Conservation (phyloP, 2,329 filamentous ascomycete species). For the Hypocrella siamensis region DNA sequence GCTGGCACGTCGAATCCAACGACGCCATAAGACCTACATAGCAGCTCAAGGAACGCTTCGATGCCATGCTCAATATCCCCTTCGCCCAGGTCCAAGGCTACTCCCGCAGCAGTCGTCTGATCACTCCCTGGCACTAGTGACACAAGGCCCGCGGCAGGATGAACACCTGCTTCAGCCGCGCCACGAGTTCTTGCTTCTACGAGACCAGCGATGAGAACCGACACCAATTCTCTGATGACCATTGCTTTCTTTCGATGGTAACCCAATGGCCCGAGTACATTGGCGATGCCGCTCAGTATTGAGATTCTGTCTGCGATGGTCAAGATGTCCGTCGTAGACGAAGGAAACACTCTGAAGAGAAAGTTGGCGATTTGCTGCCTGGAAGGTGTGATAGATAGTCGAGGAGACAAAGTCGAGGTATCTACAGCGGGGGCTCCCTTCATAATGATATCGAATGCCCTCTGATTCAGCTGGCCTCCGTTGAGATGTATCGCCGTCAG, state of each 20-base stretch:
- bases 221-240: slow-evolving; percentile 72
- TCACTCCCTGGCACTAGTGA: slow-evolving; percentile 44
- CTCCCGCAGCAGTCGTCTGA: slow-evolving; percentile 32
- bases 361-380: slow-evolving; percentile 49
- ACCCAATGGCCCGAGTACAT: slow-evolving; percentile 67
- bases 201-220: slow-evolving; percentile 66
- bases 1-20: slow-evolving; percentile 29
- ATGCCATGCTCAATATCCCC: slow-evolving; percentile 51
- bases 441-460: slow-evolving; percentile 49
- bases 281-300: slow-evolving; percentile 71
- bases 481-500: slow-evolving; percentile 50
- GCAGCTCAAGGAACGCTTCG: slow-evolving; percentile 43
- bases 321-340: slow-evolving; percentile 47
- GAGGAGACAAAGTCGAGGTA: slow-evolving; percentile 34
- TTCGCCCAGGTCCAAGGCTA: slow-evolving; percentile 42
- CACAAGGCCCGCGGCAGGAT: slow-evolving; percentile 77
- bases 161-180: slow-evolving; percentile 89
- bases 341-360: slow-evolving; percentile 56
- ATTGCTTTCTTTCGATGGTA: slow-evolving; percentile 83
- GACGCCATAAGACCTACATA: slow-evolving; percentile 51
- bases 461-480: slow-evolving; percentile 44
- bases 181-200: slow-evolving; percentile 84
- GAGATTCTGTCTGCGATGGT: slow-evolving; percentile 62
- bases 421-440: slow-evolving; percentile 38
- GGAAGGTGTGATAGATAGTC: slow-evolving; percentile 38